Percentiles rank a stretch among this genome's conserved stretches.
Evolutionary conservation across 345 rosid genomes (phyloP).

Genomic region (Rubroshorea leprosula): DNA sequence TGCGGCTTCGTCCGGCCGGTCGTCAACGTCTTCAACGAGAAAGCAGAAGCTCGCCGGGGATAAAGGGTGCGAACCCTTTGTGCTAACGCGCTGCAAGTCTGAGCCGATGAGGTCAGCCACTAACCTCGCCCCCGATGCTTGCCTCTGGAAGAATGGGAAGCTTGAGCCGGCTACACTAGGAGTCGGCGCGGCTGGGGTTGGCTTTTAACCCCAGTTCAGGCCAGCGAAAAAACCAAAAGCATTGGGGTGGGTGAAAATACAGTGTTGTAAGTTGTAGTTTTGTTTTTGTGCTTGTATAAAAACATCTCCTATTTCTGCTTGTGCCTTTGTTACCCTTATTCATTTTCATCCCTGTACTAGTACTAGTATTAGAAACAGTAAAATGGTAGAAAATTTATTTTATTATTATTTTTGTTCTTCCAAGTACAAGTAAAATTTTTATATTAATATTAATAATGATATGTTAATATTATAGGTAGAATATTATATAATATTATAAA

Average conservation of each 20-base stretch:
- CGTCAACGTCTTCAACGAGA: constrained; percentile 36
- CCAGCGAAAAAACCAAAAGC: too few species aligned
- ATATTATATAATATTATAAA: too few species aligned
- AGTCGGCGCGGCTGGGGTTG: constrained; percentile 73
- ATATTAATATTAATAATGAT: too few species aligned
- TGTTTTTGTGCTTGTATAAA: background rate
- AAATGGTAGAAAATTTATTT: too few species aligned
- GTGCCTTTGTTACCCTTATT: too few species aligned
- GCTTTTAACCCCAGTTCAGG: constrained; percentile 37
- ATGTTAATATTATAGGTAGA: too few species aligned
- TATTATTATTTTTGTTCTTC: too few species aligned
- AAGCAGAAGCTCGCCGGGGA: constrained; percentile 51
- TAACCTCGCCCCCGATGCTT: constrained; percentile 69
- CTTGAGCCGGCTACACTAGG: constrained; percentile 64
- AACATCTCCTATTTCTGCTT: too few species aligned
- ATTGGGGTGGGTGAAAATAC: too few species aligned
- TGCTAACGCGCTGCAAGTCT: constrained; percentile 81
- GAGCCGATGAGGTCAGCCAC: constrained; percentile 75
- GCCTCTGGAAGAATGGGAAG: constrained; percentile 90
- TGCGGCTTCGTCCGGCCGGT: constrained; percentile 15
- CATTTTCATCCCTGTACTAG: too few species aligned
- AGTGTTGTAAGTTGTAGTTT: constrained; percentile 13
- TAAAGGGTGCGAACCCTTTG: constrained; percentile 58
- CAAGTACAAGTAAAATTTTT: too few species aligned
- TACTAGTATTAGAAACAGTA: too few species aligned